Evolutionary conservation across 805 yeast species (phyloP), one percentile per base, ranked within the genome.

Genomic region (Myxozyma lipomycoides): DNA sequence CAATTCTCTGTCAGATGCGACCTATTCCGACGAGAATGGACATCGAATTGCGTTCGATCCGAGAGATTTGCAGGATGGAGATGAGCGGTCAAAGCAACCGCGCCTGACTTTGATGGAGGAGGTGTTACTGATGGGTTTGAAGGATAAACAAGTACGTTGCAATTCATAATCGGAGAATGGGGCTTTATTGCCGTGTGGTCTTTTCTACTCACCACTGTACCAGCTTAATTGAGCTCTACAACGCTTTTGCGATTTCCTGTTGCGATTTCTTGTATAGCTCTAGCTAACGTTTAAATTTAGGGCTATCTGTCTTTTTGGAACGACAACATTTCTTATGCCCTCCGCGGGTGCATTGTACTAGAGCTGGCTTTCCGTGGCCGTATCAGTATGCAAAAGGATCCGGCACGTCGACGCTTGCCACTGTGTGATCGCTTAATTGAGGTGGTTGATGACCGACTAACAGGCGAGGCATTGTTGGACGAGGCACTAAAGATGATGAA

Each of bases 271-370:
- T n/a, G n/a, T n/a, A n/a, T n/a, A n/a, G n/a, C n/a, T n/a, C n/a
- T n/a, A n/a, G n/a, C n/a, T n/a, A n/a, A n/a, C n/a, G n/a, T n/a
- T n/a, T n/a, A n/a, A n/a, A n/a, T 17, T 4, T 24, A 58, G 60
- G 98, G 98, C 10, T 89, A 91, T 68, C 74, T 93, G 40, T 88
- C 96, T 25, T 93, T 93, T 70, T 93, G 98, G 98, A 93, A 93
- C 67, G 98, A 93, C 70, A 90, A 88, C 69, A 90, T 93, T 48
- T 88, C 97, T 22, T 93, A 93, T 71, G 96, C 97, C 1, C 76
- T 93, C 52, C 81, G 98, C 62, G 98, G 98, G 10, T 85, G 96
- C 67, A 91, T 93, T 52, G 64, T 93, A 47, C 77, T 93, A 66
- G 98, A 93, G 69, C 76, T 93, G 69, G 96, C 97, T 2, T 79